These are phyloP conservation scores for Platanus orientalis DNA, from an alignment of 164 flowering plant genomes.

Conservation along the genomic window DNA sequence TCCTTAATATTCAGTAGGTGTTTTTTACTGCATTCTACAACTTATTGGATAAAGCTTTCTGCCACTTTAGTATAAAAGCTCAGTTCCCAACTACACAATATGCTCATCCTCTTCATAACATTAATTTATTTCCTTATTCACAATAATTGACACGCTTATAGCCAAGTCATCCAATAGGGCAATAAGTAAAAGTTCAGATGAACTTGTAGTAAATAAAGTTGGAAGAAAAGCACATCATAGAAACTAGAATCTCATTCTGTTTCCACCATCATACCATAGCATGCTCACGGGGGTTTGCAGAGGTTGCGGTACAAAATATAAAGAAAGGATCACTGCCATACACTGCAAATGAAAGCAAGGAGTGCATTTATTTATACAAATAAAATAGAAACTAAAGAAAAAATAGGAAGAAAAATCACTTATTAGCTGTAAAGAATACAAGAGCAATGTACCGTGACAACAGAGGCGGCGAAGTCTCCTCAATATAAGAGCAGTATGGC, in stretches of 20 bases:
- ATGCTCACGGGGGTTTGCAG: slow-evolving; percentile 86
- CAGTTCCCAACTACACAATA: no score
- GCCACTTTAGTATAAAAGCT: no score
- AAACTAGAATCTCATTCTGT: background rate
- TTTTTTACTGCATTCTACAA: no score
- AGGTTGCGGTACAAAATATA: slow-evolving; percentile 88
- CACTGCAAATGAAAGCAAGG: slow-evolving; percentile 46
- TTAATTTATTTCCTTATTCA: background rate
- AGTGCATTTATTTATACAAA: background rate
- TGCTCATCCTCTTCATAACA: background rate
- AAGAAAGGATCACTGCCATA: slow-evolving; percentile 88
- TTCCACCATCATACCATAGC: slow-evolving; percentile 53
- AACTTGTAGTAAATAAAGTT: background rate
- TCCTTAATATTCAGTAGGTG: no score
- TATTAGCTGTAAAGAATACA: background rate
- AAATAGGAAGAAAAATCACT: background rate
- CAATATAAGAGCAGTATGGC: slow-evolving; percentile 81
- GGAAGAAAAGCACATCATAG: background rate
- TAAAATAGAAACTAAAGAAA: background rate
- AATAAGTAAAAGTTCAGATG: background rate
- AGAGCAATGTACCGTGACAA: slow-evolving; percentile 58
- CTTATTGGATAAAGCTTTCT: no score
- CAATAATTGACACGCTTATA: background rate
- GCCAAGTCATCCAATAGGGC: background rate
- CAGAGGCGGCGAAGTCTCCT: slow-evolving; percentile 85